Evolutionary conservation across 2,329 filamentous ascomycete genomes (phyloP), one percentile per base, ranked within the genome.

Genomic region (Aspergillus chevalieri): DNA sequence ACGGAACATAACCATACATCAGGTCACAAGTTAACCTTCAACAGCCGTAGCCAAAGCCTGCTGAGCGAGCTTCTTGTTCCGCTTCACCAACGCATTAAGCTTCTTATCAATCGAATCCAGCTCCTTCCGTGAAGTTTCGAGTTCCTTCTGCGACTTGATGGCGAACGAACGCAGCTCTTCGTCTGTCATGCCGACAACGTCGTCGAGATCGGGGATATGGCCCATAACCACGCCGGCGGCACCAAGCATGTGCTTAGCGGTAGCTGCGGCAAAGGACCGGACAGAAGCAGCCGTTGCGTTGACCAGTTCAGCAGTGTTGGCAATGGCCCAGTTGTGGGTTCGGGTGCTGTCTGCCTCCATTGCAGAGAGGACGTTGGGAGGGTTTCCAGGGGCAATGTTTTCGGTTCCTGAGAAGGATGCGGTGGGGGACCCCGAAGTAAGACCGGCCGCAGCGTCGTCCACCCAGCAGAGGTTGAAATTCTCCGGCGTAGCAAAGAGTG

Each of bases 101-200:
- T 73, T 71, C 58, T 75, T 75, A 53, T 75, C 73, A 33, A 72
- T 61, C 4, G 62, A 50, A 48, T 75, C 77, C 59, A 90, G 83
- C 52, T 92, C 84, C 57, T 78, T 78, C 66, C 84, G 83, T 57
- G 91, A 79, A 8, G 75, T 74, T 56, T 90, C 85, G 71, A 90
- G 84, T 66, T 92, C 86, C 47, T 83, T 80, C 24, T 74, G 70
- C 4, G 71, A 71, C 43, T 65, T 66, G 41, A 65, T 56, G 10
- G 72, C 65, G 46, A 73, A 69, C 12, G 63, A 57, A 38, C 66
- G 64, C 21, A 75, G 57, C 34, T 72, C 68, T 30, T 71, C 67
- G 33, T 67, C 63, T 14, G 71, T 68, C 64, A 75, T 68, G 5
- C 63, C 70, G 22, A 70, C 65, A 8, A 75, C 63, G 21, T 72